Conservation (phyloP, 371 early-diverging fungal species). For the Cokeromyces recurvatus region DNA sequence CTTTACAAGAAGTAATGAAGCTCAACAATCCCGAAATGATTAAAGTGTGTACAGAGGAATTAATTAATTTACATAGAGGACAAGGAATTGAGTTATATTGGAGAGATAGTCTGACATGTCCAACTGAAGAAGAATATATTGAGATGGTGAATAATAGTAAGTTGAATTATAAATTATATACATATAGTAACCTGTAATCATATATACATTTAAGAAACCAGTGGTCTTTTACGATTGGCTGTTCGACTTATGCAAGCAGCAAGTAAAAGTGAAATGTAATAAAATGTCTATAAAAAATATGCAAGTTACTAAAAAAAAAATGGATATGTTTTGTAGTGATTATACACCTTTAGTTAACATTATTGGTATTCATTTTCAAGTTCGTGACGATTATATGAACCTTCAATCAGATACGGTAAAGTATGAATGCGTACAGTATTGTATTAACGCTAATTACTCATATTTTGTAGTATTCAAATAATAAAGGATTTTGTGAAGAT, state of each 20-base stretch:
- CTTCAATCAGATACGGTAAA: constrained; percentile 73
- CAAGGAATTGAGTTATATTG: constrained; percentile 92
- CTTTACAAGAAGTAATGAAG: constrained; percentile 70
- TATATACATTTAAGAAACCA: constrained; percentile 87
- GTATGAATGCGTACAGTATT: no score
- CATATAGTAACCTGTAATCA: not conserved
- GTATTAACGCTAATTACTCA: no score
- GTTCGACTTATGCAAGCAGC: constrained; percentile 86
- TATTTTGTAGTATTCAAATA: constrained; percentile 67
- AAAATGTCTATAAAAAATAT: not conserved
- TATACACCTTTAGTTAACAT: constrained; percentile 79
- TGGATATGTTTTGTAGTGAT: constrained; percentile 36
- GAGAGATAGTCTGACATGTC: constrained; percentile 71
- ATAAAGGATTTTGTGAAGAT: constrained; percentile 97
- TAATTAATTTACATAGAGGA: constrained; percentile 87
- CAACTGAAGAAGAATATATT: constrained; percentile 81
- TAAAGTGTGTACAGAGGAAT: constrained; percentile 84
- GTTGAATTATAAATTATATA: constrained; percentile 33
- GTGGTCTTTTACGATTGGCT: constrained; percentile 90
- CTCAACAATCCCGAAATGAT: constrained; percentile 69
- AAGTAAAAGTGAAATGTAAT: constrained; percentile 48
- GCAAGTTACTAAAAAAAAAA: not conserved
- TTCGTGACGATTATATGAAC: constrained; percentile 96
- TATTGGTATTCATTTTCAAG: constrained; percentile 92
- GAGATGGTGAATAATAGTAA: constrained; percentile 90